Conservation (phyloP, 768 basidiomycete genomes). For the Naganishia vishniacii region DNA sequence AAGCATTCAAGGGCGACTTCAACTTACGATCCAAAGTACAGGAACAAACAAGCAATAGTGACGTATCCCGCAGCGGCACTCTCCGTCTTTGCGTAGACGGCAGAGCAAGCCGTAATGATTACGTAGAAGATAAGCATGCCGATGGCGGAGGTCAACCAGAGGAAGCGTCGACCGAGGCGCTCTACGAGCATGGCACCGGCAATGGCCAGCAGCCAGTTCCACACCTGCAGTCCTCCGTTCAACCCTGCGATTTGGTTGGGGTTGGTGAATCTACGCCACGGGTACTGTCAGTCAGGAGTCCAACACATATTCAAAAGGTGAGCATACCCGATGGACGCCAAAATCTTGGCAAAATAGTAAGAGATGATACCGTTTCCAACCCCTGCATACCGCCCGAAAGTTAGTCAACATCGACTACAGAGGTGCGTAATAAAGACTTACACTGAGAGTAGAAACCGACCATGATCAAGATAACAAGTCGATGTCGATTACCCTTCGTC, state of each 20-base stretch:
- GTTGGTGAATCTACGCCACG: background rate
- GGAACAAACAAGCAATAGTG: constrained; percentile 3
- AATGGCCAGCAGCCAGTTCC: constrained; percentile 14
- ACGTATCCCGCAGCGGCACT: background rate
- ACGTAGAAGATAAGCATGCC: background rate
- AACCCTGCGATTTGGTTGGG: background rate
- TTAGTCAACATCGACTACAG: background rate
- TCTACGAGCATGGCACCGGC: background rate
- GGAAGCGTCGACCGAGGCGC: background rate
- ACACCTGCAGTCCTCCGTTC: constrained; percentile 3
- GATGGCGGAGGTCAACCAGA: background rate
- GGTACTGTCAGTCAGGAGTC: too few species aligned
- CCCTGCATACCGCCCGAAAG: background rate
- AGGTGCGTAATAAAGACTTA: constrained; percentile 34
- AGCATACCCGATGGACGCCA: constrained; percentile 53
- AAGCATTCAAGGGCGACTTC: too few species aligned
- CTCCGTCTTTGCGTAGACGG: background rate
- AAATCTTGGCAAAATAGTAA: constrained; percentile 54
- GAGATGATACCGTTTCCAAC: constrained; percentile 16
- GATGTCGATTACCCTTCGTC: constrained; percentile 63
- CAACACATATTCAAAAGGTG: too few species aligned
- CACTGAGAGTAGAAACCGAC: constrained; percentile 70
- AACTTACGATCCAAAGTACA: constrained; percentile 1
- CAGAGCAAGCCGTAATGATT: background rate
- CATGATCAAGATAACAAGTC: constrained; percentile 63